A percentile compares a stretch with the other conserved stretches of the same genome.
phyloP scores from a whole-genome alignment of 495 filamentous ascomycete species.

The Durotheca rogersii region DNA sequence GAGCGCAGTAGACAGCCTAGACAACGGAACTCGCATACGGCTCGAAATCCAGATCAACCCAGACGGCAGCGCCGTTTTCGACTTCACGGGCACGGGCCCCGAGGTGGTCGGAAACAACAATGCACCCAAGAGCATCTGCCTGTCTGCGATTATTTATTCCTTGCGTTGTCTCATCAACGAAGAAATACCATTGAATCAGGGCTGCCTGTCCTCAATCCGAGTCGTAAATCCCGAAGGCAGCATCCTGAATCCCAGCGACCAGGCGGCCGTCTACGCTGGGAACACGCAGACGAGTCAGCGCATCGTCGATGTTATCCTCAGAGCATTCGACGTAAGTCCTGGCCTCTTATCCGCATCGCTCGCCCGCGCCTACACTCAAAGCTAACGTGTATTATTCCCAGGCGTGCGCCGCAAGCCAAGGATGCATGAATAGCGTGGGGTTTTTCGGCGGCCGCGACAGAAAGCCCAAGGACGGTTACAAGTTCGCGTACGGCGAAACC shows the following conservation, averaged over 20 bases:
- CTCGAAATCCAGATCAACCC: constrained; percentile 36
- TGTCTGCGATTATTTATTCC: constrained; percentile 29
- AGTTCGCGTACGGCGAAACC: constrained; percentile 71
- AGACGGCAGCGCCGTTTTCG: constrained; percentile 34
- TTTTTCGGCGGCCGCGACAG: constrained; percentile 36
- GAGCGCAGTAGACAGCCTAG: constrained; percentile 34
- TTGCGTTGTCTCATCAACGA: constrained; percentile 29
- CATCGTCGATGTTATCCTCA: constrained; percentile 30
- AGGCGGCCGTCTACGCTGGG: constrained; percentile 25
- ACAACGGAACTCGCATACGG: constrained; percentile 38
- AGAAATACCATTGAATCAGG: constrained; percentile 34
- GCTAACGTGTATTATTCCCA: constrained; percentile 5
- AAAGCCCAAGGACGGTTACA: constrained; percentile 28
- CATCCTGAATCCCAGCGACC: constrained; percentile 29
- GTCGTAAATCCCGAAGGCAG: constrained; percentile 28
- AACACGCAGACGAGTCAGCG: constrained; percentile 33
- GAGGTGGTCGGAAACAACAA: constrained; percentile 34
- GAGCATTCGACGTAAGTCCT: constrained; percentile 28
- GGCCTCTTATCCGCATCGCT: neutral
- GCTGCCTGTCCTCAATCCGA: constrained; percentile 27
- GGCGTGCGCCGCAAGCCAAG: constrained; percentile 33
- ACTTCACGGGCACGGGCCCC: constrained; percentile 39
- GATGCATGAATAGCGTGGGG: constrained; percentile 27
- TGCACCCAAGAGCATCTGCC: constrained; percentile 27
- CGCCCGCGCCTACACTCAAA: neutral